Evolutionary conservation across 2,329 filamentous ascomycete genomes (phyloP), one percentile per base, ranked within the genome.

Genomic region (Colletotrichum tamarilloi): DNA sequence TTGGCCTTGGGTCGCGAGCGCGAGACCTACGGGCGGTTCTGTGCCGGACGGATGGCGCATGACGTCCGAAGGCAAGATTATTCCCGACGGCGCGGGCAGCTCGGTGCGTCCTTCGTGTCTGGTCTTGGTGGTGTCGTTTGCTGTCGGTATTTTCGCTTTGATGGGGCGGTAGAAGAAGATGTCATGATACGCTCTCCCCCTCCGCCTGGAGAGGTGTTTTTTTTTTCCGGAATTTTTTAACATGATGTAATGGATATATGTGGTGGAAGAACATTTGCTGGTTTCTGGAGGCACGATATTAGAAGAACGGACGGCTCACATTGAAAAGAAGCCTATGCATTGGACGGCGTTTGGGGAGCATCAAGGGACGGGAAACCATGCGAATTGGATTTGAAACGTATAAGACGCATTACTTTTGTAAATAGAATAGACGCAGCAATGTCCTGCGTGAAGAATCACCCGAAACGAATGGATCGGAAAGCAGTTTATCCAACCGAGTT

Each of bases 21-120:
- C 89, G 68, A 87, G 87, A 6, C 86, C 87, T 16, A 86, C 89
- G 14, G 84, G 85, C 35, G 85, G 88, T 5, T 83, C 86, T 75
- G 90, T 97, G 72, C 95, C 95, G 53, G 90, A 88, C 78, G 94
- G 94, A 73, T 98, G 94, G 94, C 89, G 92, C 74, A 94, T 97
- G 84, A 94, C 92, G 63, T 87, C 91, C 74, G 89, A 91, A 77
- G 94, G 94, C 80, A 96, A 95, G 86, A 91, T 97, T 78, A 87
- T 95, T 79, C 93, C 93, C 80, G 90, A 88, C 83, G 62, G 62
- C 12, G 90, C 91, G 85, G 90, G 90, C 79, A 87, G 88, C 16
- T 70, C 76, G 7, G 62, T 78, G 19, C 68, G 75, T 8, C 75
- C 77, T 30, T 76, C 79, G 68, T 56, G 77, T 59, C 53, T 79